A percentile compares a stretch with the other conserved stretches of the same genome.
phyloP scores from a whole-genome alignment of 805 yeast genomes.

The Nakazawaea siamensis region DNA sequence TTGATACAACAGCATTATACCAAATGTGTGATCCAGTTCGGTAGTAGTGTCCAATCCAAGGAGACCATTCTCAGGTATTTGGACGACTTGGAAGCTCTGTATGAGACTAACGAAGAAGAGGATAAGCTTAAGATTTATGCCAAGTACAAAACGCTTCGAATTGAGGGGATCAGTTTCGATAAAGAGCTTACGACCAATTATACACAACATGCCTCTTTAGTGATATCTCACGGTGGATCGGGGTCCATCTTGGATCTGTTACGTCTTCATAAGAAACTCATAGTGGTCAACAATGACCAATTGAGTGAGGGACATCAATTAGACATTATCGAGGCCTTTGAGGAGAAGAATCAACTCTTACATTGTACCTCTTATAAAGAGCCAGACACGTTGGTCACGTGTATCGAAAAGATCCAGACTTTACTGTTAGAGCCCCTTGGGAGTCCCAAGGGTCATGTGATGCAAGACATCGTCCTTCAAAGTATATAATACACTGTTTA shows the following conservation, averaged over 20 bases:
- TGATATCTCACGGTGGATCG: slow-evolving; percentile 86
- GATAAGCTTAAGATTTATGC: slow-evolving; percentile 1
- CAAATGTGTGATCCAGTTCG: slow-evolving; percentile 51
- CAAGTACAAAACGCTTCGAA: slow-evolving; percentile 12
- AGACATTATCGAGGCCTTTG: slow-evolving; percentile 35
- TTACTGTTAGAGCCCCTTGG: neutral
- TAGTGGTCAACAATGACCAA: slow-evolving; percentile 61
- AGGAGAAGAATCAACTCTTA: slow-evolving; percentile 2
- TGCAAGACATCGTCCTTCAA: slow-evolving; percentile 5
- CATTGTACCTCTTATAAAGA: slow-evolving; percentile 5
- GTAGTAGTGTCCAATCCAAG: slow-evolving; percentile 26
- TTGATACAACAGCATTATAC: slow-evolving; percentile 30
- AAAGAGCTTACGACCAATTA: slow-evolving; percentile 27
- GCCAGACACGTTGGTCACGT: neutral
- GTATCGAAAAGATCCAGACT: slow-evolving; percentile 1
- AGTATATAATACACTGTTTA: slow-evolving; percentile 16
- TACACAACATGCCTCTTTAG: slow-evolving; percentile 42
- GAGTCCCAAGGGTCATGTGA: slow-evolving; percentile 3
- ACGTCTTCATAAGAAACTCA: slow-evolving; percentile 43
- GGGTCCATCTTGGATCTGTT: slow-evolving; percentile 84
- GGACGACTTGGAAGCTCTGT: too few species aligned
- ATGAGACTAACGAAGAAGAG: too few species aligned
- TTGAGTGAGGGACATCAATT: slow-evolving; percentile 86
- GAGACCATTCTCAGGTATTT: too few species aligned
- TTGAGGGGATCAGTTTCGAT: slow-evolving; percentile 42